Conservation (phyloP, 805 yeast species). For the Sungouiozyma intestinalis region DNA sequence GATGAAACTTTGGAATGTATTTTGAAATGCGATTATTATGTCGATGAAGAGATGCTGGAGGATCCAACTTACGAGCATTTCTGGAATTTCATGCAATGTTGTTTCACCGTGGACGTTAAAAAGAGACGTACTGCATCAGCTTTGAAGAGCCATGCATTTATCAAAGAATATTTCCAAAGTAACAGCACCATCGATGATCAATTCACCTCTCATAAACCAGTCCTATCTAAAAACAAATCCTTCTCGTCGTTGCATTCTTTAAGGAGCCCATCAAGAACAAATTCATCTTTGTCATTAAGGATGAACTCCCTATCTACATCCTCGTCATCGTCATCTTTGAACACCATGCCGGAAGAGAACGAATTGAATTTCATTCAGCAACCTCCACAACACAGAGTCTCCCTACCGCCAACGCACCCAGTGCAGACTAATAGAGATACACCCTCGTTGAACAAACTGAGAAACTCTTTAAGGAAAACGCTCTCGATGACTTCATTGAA, state of each 20-base stretch:
- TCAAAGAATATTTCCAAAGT: constrained; percentile 15
- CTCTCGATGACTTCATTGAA: constrained; percentile 12
- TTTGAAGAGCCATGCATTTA: constrained; percentile 36
- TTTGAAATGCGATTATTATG: constrained; percentile 42
- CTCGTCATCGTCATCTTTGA: neutral
- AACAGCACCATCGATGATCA: constrained; percentile 2
- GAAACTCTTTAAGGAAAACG: constrained; percentile 21
- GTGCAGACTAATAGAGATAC: neutral
- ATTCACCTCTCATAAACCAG: neutral
- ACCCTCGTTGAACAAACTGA: constrained; percentile 3
- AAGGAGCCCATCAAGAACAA: constrained; percentile 4
- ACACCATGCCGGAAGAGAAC: neutral
- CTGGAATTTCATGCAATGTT: constrained; percentile 44
- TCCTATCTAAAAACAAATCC: constrained; percentile 12
- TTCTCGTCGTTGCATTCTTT: constrained; percentile 10
- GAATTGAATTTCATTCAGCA: neutral
- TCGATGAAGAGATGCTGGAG: constrained; percentile 52
- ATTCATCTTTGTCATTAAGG: constrained; percentile 2
- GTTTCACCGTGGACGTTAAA: constrained; percentile 39
- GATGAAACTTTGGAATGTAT: constrained; percentile 60
- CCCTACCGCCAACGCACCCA: neutral
- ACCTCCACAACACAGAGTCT: neutral
- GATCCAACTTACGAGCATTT: constrained; percentile 37
- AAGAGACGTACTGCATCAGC: constrained; percentile 38
- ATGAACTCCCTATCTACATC: neutral